A percentile compares a stretch with the other conserved stretches of the same genome.
phyloP scores from a whole-genome alignment of 2,329 filamentous ascomycete genomes.

The Fusarium longipes region DNA sequence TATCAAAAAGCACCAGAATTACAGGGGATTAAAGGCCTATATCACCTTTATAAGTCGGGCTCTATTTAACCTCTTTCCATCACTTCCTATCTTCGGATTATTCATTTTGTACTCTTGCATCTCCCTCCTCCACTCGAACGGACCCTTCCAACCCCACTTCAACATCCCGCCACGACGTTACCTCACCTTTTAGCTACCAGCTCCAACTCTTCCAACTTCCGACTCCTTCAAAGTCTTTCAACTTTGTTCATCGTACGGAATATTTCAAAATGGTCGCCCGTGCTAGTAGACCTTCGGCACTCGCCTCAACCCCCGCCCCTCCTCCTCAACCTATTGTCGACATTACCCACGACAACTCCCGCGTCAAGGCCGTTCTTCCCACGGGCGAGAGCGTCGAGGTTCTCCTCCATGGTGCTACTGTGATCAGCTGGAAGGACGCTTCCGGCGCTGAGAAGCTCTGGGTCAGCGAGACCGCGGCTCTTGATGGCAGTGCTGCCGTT shows the following conservation, averaged over 20 bases:
- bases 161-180: conserved; percentile 26
- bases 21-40: background rate
- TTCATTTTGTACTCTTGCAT: conserved; percentile 7
- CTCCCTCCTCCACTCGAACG: conserved; percentile 28
- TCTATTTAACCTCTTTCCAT: conserved; percentile 6
- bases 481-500: conserved; percentile 91
- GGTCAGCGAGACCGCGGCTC: conserved; percentile 80
- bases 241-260: background rate
- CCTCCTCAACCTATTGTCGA: conserved; percentile 81
- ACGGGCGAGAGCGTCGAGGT: conserved; percentile 89
- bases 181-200: conserved; percentile 20
- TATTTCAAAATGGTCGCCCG: conserved; percentile 76
- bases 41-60: background rate
- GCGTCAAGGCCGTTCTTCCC: conserved; percentile 82
- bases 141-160: conserved; percentile 38
- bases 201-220: conserved; percentile 11
- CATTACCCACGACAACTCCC: conserved; percentile 76
- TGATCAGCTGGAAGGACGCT: conserved; percentile 91
- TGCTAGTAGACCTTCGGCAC: conserved; percentile 82
- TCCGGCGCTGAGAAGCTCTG: conserved; percentile 85
- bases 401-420: conserved; percentile 90
- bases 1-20: conserved; percentile 2
- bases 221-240: background rate
- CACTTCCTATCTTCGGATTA: background rate
- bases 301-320: conserved; percentile 77